phyloP scores from a whole-genome alignment of 23 red algal genomes.

The Gracilaria domingensis region DNA sequence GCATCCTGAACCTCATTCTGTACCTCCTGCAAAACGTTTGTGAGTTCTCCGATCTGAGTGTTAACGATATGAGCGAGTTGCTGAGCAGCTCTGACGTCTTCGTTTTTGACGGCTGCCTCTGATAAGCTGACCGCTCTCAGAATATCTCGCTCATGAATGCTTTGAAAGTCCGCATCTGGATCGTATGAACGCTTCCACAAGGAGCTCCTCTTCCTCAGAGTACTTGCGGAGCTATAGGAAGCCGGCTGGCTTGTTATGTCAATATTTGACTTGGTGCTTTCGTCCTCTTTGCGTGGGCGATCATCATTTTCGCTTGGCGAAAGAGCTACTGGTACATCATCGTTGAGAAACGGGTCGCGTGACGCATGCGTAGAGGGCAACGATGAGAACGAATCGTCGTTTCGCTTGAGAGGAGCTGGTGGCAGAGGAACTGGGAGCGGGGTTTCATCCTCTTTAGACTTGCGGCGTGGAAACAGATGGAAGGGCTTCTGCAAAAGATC shows the following conservation, averaged over 20 bases:
- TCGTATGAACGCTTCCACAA: conserved; percentile 74
- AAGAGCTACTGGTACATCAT: conserved; percentile 61
- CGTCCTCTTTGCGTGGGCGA: conserved; percentile 54
- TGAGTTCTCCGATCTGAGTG: conserved; percentile 39
- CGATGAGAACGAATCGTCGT: conserved; percentile 74
- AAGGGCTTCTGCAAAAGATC: conserved; percentile 37
- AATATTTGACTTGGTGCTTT: conserved; percentile 18
- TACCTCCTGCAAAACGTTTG: conserved; percentile 33
- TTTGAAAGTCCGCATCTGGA: conserved; percentile 67
- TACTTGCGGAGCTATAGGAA: conserved; percentile 46
- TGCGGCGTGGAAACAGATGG: conserved; percentile 29
- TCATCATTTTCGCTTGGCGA: conserved; percentile 49
- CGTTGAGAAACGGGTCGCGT: conserved; percentile 71
- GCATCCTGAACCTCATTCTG: conserved; percentile 42
- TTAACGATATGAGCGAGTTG: conserved; percentile 59
- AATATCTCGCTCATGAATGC: conserved; percentile 60
- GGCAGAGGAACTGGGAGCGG: background rate
- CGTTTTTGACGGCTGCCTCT: conserved; percentile 64
- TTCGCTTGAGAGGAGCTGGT: conserved; percentile 7
- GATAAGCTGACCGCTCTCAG: conserved; percentile 62
- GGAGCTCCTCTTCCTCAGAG: conserved; percentile 50
- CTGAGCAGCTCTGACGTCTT: conserved; percentile 47
- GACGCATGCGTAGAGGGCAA: conserved; percentile 64
- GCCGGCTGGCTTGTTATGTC: conserved; percentile 27
- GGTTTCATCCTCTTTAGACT: conserved; percentile 22